Conservation (phyloP, 1,139 yeast genomes). For the Diutina neorugosa region DNA sequence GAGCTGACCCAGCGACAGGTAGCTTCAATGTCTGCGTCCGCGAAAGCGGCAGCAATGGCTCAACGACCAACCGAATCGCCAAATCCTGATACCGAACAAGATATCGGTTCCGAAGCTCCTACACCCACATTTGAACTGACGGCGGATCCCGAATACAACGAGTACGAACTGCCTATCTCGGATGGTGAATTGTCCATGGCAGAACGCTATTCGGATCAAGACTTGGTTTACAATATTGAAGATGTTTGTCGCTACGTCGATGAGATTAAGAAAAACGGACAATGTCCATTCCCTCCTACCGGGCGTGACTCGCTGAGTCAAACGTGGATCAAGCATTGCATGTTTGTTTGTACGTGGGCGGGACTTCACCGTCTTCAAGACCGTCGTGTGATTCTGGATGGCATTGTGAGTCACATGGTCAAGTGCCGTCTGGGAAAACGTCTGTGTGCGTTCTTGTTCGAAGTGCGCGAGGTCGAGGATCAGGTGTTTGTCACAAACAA, state of each 20-base stretch:
- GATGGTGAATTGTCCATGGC: neutral
- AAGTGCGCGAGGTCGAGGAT: neutral
- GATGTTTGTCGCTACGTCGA: neutral
- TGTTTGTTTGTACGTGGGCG: neutral
- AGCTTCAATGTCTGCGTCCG: neutral
- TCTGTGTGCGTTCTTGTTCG: neutral
- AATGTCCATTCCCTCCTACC: neutral
- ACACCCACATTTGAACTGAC: neutral
- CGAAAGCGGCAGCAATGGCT: no score
- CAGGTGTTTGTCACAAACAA: neutral
- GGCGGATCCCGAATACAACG: neutral
- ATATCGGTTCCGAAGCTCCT: no score
- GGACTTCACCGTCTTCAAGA: neutral
- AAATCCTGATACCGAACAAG: no score
- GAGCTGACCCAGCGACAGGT: neutral
- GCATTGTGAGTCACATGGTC: neutral
- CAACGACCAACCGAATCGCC: no score
- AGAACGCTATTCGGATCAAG: neutral
- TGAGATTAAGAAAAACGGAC: neutral
- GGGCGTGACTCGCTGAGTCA: neutral
- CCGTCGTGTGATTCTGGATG: neutral
- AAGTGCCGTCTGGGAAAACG: conserved; percentile 1
- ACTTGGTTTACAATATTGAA: neutral
- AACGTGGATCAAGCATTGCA: neutral
- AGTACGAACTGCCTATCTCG: neutral